A percentile compares a stretch with the other conserved stretches of the same genome.
phyloP scores from a whole-genome alignment of 768 basidiomycete genomes.

The Brasilioporus rufonigricans region DNA sequence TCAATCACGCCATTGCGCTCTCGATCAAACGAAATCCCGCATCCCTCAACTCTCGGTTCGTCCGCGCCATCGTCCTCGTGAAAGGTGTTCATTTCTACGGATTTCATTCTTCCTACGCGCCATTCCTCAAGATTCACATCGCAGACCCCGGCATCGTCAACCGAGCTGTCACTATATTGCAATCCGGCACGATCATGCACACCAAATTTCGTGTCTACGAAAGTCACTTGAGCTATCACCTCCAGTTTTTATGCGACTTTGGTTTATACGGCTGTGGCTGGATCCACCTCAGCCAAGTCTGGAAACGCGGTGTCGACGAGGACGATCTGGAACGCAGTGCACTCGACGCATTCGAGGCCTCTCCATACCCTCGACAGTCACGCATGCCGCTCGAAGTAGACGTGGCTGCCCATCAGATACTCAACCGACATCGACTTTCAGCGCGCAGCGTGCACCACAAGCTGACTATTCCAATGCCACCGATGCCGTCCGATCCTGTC shows the following conservation, averaged over 20 bases:
- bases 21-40: constrained; percentile 73
- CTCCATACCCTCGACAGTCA: constrained; percentile 65
- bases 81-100: constrained; percentile 98
- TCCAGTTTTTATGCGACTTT: constrained; percentile 95
- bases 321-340: constrained; percentile 14
- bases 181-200: constrained; percentile 79
- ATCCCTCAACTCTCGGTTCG: constrained; percentile 53
- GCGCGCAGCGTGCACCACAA: constrained; percentile 68
- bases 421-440: constrained; percentile 70
- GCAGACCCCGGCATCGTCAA: constrained; percentile 67
- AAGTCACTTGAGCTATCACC: constrained; percentile 81
- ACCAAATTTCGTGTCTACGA: constrained; percentile 81
- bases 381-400: constrained; percentile 82
- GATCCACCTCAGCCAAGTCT: constrained; percentile 71
- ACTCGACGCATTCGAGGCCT: constrained; percentile 38
- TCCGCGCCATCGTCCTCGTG: constrained; percentile 78
- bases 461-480: constrained; percentile 54
- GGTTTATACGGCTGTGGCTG: constrained; percentile 93
- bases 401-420: constrained; percentile 73
- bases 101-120: constrained; percentile 78
- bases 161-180: constrained; percentile 72
- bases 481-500: constrained; percentile 62
- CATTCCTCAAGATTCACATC: constrained; percentile 85
- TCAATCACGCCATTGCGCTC: constrained; percentile 84
- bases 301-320: constrained; percentile 48